Percentiles rank a stretch among this genome's conserved stretches.
phyloP scores from a whole-genome alignment of 208 protist genomes.

The Trypanosomatidae sp. region DNA sequence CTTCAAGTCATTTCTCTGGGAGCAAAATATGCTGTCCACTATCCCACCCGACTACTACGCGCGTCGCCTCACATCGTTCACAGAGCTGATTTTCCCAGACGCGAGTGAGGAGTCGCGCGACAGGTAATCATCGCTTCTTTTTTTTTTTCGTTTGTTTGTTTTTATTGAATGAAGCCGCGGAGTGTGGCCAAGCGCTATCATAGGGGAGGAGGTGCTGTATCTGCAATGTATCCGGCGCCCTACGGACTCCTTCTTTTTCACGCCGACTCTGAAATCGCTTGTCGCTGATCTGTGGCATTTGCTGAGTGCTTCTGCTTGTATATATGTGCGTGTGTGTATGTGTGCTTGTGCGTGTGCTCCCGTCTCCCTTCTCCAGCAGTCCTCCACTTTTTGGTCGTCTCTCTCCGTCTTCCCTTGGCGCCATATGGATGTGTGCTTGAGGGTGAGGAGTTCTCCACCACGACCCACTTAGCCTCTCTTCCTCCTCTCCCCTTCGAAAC shows the following conservation, averaged over 20 bases:
- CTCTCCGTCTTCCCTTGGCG: neutral
- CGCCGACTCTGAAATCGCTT: neutral
- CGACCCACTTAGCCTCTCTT: neutral
- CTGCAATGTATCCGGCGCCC: neutral
- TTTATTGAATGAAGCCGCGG: neutral
- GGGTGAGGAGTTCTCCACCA: neutral
- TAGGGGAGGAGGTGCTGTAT: neutral
- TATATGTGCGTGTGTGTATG: neutral
- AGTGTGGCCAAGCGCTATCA: neutral
- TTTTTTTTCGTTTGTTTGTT: too few species aligned
- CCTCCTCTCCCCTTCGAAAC: too few species aligned
- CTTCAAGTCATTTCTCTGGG: slow-evolving; percentile 87
- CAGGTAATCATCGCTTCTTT: neutral
- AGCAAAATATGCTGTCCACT: slow-evolving; percentile 69
- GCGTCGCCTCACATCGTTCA: slow-evolving; percentile 63
- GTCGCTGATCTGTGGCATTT: neutral
- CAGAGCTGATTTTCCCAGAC: slow-evolving; percentile 66
- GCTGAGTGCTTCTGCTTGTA: neutral
- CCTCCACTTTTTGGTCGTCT: neutral
- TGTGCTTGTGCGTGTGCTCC: neutral
- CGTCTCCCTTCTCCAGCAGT: neutral
- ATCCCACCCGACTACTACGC: slow-evolving; percentile 67
- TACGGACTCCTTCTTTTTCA: neutral
- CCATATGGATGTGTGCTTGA: neutral
- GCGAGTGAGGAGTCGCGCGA: slow-evolving; percentile 17